Conservation (phyloP, 257 asterid species). For the Thymus mandschuricus region DNA sequence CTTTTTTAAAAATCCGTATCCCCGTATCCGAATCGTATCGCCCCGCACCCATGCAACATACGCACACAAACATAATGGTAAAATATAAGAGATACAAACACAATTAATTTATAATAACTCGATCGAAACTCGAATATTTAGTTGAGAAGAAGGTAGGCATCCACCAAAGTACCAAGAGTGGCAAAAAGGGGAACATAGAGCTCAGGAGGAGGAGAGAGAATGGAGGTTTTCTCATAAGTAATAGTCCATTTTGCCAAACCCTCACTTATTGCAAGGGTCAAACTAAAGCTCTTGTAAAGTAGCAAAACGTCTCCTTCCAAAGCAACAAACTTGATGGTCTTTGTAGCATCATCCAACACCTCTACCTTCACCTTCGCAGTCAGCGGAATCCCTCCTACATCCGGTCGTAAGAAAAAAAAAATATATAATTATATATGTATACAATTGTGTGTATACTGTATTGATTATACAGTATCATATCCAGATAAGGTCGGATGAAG, state of each 20-base stretch:
- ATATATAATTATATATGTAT: not conserved
- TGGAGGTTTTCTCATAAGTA: slow-evolving; percentile 28
- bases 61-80: not conserved
- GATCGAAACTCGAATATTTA: not conserved
- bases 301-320: slow-evolving; percentile 35
- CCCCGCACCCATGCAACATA: no score
- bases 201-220: slow-evolving; percentile 23
- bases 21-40: no score
- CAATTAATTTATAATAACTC: not conserved
- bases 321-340: slow-evolving; percentile 15
- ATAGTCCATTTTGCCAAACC: slow-evolving; percentile 37
- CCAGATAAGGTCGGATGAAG: no score
- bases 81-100: not conserved
- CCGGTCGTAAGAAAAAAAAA: not conserved
- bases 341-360: slow-evolving; percentile 33
- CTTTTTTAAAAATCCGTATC: no score
- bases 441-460: not conserved
- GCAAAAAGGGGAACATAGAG: slow-evolving; percentile 22
- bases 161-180: slow-evolving; percentile 20
- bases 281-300: slow-evolving; percentile 34
- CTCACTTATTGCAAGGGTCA: slow-evolving; percentile 23
- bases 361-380: slow-evolving; percentile 21
- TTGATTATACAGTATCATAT: no score
- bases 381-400: slow-evolving; percentile 24
- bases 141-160: slow-evolving; percentile 32